Conservation (phyloP, 257 asterid species). For the Knoxia roxburghii region DNA sequence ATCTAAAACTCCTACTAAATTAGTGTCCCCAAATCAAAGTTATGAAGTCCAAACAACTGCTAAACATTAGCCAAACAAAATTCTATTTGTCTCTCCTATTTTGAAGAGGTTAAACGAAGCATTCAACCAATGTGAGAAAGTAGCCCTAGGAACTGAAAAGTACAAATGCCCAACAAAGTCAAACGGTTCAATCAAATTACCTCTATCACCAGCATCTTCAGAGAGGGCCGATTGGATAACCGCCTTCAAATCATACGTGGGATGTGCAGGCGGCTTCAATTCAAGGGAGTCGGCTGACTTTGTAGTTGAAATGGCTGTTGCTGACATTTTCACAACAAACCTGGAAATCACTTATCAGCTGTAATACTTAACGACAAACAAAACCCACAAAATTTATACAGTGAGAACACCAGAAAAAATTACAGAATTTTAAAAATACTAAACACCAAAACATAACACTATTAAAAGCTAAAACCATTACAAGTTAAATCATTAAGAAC, state of each 20-base stretch:
- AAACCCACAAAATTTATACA: background rate
- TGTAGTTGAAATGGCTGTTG: slow-evolving; percentile 30
- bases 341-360: slow-evolving; percentile 31
- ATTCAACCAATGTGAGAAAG: background rate
- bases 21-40: background rate
- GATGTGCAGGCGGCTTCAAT: slow-evolving; percentile 86
- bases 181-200: slow-evolving; percentile 20
- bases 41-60: background rate
- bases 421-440: too few relatives aligned
- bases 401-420: background rate
- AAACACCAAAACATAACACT: too few relatives aligned
- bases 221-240: slow-evolving; percentile 81
- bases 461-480: background rate
- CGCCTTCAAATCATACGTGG: slow-evolving; percentile 77
- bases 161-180: background rate
- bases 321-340: slow-evolving; percentile 62
- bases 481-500: background rate
- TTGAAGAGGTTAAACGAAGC: background rate
- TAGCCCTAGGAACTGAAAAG: background rate
- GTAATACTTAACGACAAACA: slow-evolving; percentile 9
- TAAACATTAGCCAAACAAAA: background rate
- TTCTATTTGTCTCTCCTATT: background rate
- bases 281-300: slow-evolving; percentile 33
- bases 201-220: slow-evolving; percentile 95
- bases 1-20: background rate